A percentile compares a stretch with the other conserved stretches of the same genome.
Conservation (phyloP, 1,284 basidiomycete species). For the Cerrena zonata region DNA sequence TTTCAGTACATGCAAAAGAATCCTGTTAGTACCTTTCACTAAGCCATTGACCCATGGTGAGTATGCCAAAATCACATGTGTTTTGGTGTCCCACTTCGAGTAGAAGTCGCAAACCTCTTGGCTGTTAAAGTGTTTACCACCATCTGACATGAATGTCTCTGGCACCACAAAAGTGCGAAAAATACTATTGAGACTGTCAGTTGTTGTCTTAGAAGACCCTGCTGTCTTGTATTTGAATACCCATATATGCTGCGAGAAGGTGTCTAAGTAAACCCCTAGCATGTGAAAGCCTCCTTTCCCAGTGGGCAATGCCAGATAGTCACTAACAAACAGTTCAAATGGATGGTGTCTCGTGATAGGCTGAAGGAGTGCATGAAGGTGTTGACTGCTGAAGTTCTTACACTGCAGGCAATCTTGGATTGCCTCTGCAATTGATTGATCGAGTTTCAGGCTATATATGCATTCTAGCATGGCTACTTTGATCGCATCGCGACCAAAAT, state of each 20-base stretch:
- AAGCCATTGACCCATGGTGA: constrained; percentile 37
- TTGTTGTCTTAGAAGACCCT: constrained; percentile 24
- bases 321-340: constrained; percentile 30
- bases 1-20: constrained; percentile 26
- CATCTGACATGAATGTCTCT: constrained; percentile 35
- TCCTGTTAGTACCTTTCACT: constrained; percentile 29
- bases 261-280: constrained; percentile 25
- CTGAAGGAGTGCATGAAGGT: constrained; percentile 28
- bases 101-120: constrained; percentile 27
- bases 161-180: constrained; percentile 18
- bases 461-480: neutral
- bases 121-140: constrained; percentile 34
- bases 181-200: constrained; percentile 19
- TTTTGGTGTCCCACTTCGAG: constrained; percentile 15
- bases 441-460: neutral
- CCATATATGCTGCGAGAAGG: constrained; percentile 25
- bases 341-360: constrained; percentile 32
- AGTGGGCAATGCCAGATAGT: constrained; percentile 29
- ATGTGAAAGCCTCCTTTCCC: constrained; percentile 29
- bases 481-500: neutral
- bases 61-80: constrained; percentile 28
- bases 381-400: too few species aligned
- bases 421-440: neutral
- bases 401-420: neutral
- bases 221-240: constrained; percentile 22